Percentiles rank a stretch among this genome's conserved stretches.
These are phyloP conservation scores for Murraya paniculata DNA, from an alignment of 345 rosid species.

Conservation along the genomic window DNA sequence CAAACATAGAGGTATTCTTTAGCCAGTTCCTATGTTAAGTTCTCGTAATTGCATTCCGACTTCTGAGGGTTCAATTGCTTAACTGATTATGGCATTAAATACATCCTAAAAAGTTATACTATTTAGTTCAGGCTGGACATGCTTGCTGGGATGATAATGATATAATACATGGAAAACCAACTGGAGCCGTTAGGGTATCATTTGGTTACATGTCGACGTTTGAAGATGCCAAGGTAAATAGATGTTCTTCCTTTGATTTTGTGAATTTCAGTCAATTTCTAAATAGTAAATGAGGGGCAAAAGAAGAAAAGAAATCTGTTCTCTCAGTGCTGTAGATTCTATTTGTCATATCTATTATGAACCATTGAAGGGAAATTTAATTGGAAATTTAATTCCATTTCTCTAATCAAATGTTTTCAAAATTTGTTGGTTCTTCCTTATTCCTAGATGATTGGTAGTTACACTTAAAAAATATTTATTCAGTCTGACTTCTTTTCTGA, in stretches of 20 bases:
- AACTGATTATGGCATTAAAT: slow-evolving; percentile 1
- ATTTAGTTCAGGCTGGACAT: slow-evolving; percentile 76
- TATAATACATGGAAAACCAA: slow-evolving; percentile 76
- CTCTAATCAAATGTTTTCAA: neutral
- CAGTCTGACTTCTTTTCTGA: neutral
- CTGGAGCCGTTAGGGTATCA: slow-evolving; percentile 91
- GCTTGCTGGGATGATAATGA: slow-evolving; percentile 97
- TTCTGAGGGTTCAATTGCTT: neutral
- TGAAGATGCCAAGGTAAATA: slow-evolving; percentile 83
- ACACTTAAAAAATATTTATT: neutral
- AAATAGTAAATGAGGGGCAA: neutral
- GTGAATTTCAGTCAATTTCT: neutral
- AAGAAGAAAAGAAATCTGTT: neutral
- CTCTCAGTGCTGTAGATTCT: slow-evolving; percentile 2
- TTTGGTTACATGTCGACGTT: slow-evolving; percentile 97
- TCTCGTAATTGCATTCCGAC: slow-evolving; percentile 2
- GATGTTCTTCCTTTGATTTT: slow-evolving; percentile 10
- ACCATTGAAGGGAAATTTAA: neutral
- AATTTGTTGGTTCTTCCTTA: neutral
- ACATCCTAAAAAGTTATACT: slow-evolving; percentile 4
- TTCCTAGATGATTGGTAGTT: slow-evolving; percentile 6
- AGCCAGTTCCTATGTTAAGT: neutral
- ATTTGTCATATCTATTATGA: neutral
- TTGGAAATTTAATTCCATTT: neutral
- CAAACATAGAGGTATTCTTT: slow-evolving; percentile 70